Percentiles rank a stretch among this genome's conserved stretches.
Evolutionary conservation across 495 filamentous ascomycete species (phyloP).

Genomic region (Sporormia fimetaria): DNA sequence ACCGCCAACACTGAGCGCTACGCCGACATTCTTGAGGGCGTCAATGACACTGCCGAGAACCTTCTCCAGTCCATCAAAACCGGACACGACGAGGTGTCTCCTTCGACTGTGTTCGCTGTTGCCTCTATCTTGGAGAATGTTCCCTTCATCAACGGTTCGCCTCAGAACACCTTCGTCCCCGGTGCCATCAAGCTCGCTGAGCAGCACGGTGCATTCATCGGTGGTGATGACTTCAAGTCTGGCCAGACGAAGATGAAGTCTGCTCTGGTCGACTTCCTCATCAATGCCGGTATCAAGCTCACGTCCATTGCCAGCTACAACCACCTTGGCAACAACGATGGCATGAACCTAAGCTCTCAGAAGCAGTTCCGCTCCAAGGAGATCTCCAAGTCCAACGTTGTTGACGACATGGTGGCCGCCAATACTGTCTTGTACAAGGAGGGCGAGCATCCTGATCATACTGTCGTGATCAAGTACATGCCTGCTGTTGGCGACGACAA

Average conservation of each 20-base stretch:
- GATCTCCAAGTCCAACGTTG: slow-evolving; percentile 97
- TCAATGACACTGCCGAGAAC: slow-evolving; percentile 96
- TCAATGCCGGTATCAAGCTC: slow-evolving; percentile 97
- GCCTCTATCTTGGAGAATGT: slow-evolving; percentile 80
- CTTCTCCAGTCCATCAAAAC: slow-evolving; percentile 73
- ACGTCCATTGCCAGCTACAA: slow-evolving; percentile 99
- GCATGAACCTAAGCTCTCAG: slow-evolving; percentile 95
- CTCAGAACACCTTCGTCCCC: slow-evolving; percentile 97
- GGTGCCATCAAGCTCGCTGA: slow-evolving; percentile 86
- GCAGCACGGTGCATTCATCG: slow-evolving; percentile 78
- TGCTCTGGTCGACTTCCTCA: slow-evolving; percentile 93
- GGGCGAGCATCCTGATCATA: slow-evolving; percentile 45
- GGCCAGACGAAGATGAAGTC: slow-evolving; percentile 99
- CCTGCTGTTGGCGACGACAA: slow-evolving; percentile 98
- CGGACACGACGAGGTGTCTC: slow-evolving; percentile 79
- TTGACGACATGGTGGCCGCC: slow-evolving; percentile 97
- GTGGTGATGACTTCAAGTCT: slow-evolving; percentile 99
- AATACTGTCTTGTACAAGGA: slow-evolving; percentile 81
- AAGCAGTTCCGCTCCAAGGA: slow-evolving; percentile 99
- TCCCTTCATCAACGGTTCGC: slow-evolving; percentile 98
- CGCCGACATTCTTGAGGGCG: slow-evolving; percentile 71
- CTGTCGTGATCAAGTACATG: slow-evolving; percentile 66
- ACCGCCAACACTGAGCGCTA: slow-evolving; percentile 98
- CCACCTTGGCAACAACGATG: slow-evolving; percentile 98
- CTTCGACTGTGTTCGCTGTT: slow-evolving; percentile 91